phyloP scores from a whole-genome alignment of 352 stramenopile genomes.

The Aphanomyces cochlioides region DNA sequence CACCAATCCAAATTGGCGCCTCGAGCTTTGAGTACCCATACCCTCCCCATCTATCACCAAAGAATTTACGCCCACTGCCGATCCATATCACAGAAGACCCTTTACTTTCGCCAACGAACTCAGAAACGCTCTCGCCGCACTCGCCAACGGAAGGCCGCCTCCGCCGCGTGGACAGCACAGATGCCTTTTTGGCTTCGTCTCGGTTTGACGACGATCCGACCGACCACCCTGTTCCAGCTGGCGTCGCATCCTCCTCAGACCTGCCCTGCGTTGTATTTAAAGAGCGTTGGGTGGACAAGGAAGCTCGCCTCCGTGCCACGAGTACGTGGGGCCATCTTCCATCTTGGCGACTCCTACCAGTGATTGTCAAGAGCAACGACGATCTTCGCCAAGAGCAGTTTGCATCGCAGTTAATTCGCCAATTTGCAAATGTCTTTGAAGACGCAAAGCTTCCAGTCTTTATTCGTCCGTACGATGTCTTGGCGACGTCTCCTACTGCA shows the following conservation, averaged over 20 bases:
- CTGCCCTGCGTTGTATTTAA: slow-evolving; percentile 86
- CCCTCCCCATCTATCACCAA: slow-evolving; percentile 7
- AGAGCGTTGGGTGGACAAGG: slow-evolving; percentile 93
- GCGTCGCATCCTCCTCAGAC: slow-evolving; percentile 36
- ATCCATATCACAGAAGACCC: slow-evolving; percentile 6
- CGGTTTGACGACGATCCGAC: slow-evolving; percentile 72
- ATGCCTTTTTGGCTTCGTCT: slow-evolving; percentile 56
- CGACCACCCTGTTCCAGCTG: slow-evolving; percentile 30
- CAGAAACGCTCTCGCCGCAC: not conserved
- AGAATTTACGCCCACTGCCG: not conserved
- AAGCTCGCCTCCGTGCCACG: slow-evolving; percentile 81
- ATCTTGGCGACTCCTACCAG: slow-evolving; percentile 87
- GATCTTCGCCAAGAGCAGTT: slow-evolving; percentile 97
- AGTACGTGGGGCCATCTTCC: slow-evolving; percentile 81
- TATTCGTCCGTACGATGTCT: slow-evolving; percentile 94
- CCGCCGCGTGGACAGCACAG: slow-evolving; percentile 72
- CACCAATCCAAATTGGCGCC: slow-evolving; percentile 3
- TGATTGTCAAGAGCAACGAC: slow-evolving; percentile 99
- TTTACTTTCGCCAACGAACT: slow-evolving; percentile 6
- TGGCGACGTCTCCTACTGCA: slow-evolving; percentile 90
- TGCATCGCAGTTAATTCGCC: slow-evolving; percentile 94
- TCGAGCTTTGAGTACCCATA: slow-evolving; percentile 27
- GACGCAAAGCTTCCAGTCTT: slow-evolving; percentile 92
- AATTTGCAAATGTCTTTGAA: slow-evolving; percentile 93
- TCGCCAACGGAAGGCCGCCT: slow-evolving; percentile 32